These are phyloP conservation scores for Venturia effusa DNA, from an alignment of 2,329 filamentous ascomycete species.

Conservation along the genomic window DNA sequence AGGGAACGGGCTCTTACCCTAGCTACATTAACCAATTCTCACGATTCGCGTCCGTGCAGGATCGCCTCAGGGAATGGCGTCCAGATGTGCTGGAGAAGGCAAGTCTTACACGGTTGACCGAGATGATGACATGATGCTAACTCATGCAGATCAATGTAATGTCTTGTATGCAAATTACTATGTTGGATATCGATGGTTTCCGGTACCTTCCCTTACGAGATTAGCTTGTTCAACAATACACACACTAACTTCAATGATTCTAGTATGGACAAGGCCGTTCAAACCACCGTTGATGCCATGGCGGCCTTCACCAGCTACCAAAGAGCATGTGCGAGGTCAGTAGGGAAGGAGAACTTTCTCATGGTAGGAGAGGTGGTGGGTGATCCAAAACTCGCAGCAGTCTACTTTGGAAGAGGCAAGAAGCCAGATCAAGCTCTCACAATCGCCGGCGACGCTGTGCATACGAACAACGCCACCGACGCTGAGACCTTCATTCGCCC, in stretches of 20 bases:
- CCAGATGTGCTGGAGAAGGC: constrained; percentile 46
- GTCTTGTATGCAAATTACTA: background rate
- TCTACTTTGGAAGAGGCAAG: constrained; percentile 50
- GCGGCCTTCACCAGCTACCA: constrained; percentile 19
- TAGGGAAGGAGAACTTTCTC: constrained; percentile 52
- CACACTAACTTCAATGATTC: background rate
- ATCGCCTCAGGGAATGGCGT: constrained; percentile 52
- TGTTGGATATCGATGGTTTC: constrained; percentile 36
- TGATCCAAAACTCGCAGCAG: constrained; percentile 47
- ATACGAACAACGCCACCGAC: constrained; percentile 37
- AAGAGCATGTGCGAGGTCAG: constrained; percentile 26
- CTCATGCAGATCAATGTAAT: background rate
- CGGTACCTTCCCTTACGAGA: background rate
- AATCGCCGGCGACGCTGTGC: constrained; percentile 30
- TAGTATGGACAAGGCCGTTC: constrained; percentile 50
- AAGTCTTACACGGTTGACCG: constrained; percentile 39
- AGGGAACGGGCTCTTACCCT: constrained; percentile 50
- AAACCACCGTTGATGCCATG: constrained; percentile 49
- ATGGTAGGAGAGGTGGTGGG: constrained; percentile 51
- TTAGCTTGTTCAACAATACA: background rate
- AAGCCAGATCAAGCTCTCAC: constrained; percentile 35
- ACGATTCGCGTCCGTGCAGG: constrained; percentile 55
- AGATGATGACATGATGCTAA: constrained; percentile 35
- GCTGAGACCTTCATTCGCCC: constrained; percentile 30
- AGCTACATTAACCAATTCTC: constrained; percentile 53